These are phyloP conservation scores for Salix arbutifolia DNA, from an alignment of 345 rosid genomes.

Conservation along the genomic window DNA sequence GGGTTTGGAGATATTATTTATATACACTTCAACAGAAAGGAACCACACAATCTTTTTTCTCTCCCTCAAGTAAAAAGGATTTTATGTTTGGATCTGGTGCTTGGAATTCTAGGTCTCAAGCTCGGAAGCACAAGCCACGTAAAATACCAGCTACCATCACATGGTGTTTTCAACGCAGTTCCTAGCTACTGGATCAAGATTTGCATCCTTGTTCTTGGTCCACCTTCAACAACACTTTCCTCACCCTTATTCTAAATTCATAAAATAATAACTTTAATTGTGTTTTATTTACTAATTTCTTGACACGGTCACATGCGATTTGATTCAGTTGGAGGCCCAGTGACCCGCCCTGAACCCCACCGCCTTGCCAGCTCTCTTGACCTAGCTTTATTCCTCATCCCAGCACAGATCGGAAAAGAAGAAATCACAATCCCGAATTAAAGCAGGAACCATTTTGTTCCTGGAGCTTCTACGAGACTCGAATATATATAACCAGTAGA, in stretches of 20 bases:
- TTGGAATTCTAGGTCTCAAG: too few relatives aligned
- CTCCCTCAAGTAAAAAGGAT: too few relatives aligned
- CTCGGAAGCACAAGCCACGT: too few relatives aligned
- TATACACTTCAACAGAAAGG: too few relatives aligned
- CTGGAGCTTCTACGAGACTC: conserved; percentile 16
- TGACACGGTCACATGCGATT: background rate
- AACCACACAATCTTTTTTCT: too few relatives aligned
- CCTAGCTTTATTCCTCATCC: background rate
- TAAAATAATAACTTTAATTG: background rate
- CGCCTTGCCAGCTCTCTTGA: background rate
- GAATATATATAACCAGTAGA: background rate
- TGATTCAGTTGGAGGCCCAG: background rate
- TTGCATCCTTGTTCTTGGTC: background rate
- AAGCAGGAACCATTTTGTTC: background rate
- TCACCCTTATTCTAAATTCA: background rate
- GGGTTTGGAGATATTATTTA: too few relatives aligned
- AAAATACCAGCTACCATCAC: too few relatives aligned
- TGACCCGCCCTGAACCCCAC: background rate
- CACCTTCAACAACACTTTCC: background rate
- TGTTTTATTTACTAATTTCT: background rate
- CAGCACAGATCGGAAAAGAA: background rate
- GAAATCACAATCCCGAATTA: conserved; percentile 1
- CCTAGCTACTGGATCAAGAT: background rate
- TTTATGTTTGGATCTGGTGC: too few relatives aligned
- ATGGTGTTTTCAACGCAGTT: too few relatives aligned